Percentiles rank a stretch among this genome's conserved stretches.
Conservation (phyloP, 1,284 basidiomycete genomes). For the Melanopsichium pennsylvanicum region DNA sequence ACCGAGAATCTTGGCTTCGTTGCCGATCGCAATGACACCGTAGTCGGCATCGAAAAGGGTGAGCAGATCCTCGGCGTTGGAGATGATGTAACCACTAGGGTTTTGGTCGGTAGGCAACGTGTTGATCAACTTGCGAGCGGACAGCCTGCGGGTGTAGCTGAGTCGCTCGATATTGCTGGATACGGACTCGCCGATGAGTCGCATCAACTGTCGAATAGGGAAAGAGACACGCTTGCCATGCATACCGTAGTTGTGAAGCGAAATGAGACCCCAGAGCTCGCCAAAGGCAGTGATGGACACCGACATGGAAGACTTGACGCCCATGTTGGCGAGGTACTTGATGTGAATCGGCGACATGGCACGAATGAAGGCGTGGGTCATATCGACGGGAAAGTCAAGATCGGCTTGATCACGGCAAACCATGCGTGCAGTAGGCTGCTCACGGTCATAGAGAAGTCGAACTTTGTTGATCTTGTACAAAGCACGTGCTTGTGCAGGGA, state of each 20-base stretch:
- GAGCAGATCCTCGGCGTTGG: constrained; percentile 83
- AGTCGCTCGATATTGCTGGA: constrained; percentile 84
- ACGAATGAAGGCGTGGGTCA: constrained; percentile 85
- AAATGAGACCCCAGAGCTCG: constrained; percentile 82
- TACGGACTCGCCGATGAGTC: constrained; percentile 81
- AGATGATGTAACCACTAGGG: constrained; percentile 83
- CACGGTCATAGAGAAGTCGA: constrained; percentile 80
- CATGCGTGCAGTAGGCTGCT: constrained; percentile 79
- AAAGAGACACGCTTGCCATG: constrained; percentile 84
- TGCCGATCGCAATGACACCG: constrained; percentile 83
- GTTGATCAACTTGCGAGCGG: constrained; percentile 82
- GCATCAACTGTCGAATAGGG: constrained; percentile 75
- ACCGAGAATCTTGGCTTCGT: constrained; percentile 76
- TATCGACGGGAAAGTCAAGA: constrained; percentile 78
- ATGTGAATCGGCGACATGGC: constrained; percentile 91
- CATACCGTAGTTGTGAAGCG: constrained; percentile 81
- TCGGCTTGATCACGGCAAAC: constrained; percentile 76
- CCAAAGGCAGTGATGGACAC: constrained; percentile 84
- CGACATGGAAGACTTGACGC: constrained; percentile 63
- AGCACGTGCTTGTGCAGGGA: constrained; percentile 72
- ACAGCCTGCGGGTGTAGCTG: constrained; percentile 79
- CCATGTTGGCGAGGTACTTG: constrained; percentile 71
- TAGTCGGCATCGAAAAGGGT: constrained; percentile 84
- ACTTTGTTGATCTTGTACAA: constrained; percentile 77
- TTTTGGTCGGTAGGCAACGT: constrained; percentile 77